Base-by-base conservation (phyloP, 371 early-diverging fungal species). In the Apophysomyces sp. region DNA sequence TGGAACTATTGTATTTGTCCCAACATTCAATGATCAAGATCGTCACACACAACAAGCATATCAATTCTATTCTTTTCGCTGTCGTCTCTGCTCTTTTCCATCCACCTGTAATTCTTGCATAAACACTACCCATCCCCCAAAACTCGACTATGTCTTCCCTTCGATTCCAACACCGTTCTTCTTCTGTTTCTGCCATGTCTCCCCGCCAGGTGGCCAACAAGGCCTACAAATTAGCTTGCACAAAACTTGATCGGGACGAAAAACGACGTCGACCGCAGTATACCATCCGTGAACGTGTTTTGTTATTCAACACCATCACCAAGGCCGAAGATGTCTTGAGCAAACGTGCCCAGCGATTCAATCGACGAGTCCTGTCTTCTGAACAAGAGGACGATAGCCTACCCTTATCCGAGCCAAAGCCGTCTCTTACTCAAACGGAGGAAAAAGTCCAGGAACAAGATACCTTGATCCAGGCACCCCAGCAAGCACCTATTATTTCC, bases 141-240 rank as follows among this genome's bases (percentile, higher is more conserved):
- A 8, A 34, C 8, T 2, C 49, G 9, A 44, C 49, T 21, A 44
- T 44, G 49, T 44, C 49, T 21, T 44, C 49, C 11, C 49, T 44
- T 44, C 49, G 49, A 44, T 44, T 44, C 21, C 49, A 44, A 44
- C 49, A 21, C n/a, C 21, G 18, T 21, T 3, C 49, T 21, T 44
- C 49, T 18, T n/a, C 49, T 30, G 39, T 61, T 16, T 51, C 67
- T 15, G 64, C 66, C 1, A 58, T 77, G 32, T 77, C 80, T 26
- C 80, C 80, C 40, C 64, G 80, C 6, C 80, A 80, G 49, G 62
- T 80, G n/a, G 80, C 80, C 30, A 71, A 68, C 56, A 74, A 74
- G 44, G 76, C 80, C 4, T 66, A 72, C 55, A 65, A 66, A 8
- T 52, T 77, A 5, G 76, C 74, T 12, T 70, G 68, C 53, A 77